Evolutionary conservation across 2,329 filamentous ascomycete genomes (phyloP).

Genomic region (Talaromyces sp.): DNA sequence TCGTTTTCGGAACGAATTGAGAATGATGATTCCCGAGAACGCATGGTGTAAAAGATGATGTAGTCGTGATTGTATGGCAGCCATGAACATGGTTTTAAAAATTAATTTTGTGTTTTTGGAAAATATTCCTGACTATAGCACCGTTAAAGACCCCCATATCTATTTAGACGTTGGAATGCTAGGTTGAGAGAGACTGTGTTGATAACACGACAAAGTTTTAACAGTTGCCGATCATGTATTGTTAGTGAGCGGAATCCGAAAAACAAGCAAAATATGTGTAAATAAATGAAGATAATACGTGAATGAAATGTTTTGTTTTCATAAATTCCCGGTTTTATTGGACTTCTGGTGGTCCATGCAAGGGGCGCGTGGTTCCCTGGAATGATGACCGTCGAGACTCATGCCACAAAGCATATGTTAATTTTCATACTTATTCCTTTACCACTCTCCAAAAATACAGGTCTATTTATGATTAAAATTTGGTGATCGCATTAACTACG

Average conservation of each 20-base stretch:
- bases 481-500: too few species aligned
- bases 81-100: neutral
- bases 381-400: neutral
- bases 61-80: neutral
- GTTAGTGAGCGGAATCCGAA: neutral
- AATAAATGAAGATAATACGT: neutral
- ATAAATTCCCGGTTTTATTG: neutral
- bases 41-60: neutral
- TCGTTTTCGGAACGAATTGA: neutral
- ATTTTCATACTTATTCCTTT: neutral
- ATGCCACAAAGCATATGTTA: neutral
- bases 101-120: neutral
- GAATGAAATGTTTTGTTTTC: neutral
- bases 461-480: too few species aligned
- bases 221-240: neutral
- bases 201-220: neutral
- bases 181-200: neutral
- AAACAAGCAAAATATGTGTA: neutral
- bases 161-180: neutral
- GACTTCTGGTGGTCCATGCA: neutral
- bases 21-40: neutral
- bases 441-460: too few species aligned
- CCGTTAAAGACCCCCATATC: neutral
- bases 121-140: neutral
- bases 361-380: neutral